Conservation (phyloP, 345 rosid species). For the Iberis pinnata region DNA sequence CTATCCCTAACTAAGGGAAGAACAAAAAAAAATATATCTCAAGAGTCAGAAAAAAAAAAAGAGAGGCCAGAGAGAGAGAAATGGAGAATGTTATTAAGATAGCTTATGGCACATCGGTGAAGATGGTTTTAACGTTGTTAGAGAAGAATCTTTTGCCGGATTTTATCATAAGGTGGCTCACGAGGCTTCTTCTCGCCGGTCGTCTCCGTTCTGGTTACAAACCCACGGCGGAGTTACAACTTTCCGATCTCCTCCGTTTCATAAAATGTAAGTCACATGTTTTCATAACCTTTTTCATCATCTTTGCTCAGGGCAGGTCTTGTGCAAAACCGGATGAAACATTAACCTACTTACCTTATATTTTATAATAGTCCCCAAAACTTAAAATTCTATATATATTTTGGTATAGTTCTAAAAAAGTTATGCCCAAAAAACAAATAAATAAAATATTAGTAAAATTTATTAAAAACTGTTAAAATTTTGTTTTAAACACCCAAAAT, state of each 20-base stretch:
- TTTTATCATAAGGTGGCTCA: conserved; percentile 48
- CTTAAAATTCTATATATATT: no score
- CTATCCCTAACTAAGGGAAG: no score
- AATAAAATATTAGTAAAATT: no score
- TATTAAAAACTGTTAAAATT: no score
- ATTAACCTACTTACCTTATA: no score
- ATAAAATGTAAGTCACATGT: conserved; percentile 34
- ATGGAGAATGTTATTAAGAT: conserved; percentile 54
- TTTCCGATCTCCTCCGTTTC: conserved; percentile 57
- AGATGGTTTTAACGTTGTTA: conserved; percentile 42
- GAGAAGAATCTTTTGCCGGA: conserved; percentile 77
- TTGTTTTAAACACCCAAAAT: no score
- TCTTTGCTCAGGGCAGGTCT: no score
- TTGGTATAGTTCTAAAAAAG: no score
- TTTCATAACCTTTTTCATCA: background rate
- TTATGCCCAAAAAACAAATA: no score
- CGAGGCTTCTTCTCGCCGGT: conserved; percentile 55
- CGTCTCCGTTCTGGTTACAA: conserved; percentile 70
- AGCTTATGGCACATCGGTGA: conserved; percentile 54
- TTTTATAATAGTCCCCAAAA: no score
- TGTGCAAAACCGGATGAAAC: no score
- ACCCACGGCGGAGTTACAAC: conserved; percentile 53
- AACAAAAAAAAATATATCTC: background rate
- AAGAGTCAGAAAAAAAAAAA: conserved; percentile 1
- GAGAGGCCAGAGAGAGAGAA: background rate